Evolutionary conservation across 1,139 yeast genomes (phyloP), one percentile per base, ranked within the genome.

Genomic region (Meyerozyma athensensis): DNA sequence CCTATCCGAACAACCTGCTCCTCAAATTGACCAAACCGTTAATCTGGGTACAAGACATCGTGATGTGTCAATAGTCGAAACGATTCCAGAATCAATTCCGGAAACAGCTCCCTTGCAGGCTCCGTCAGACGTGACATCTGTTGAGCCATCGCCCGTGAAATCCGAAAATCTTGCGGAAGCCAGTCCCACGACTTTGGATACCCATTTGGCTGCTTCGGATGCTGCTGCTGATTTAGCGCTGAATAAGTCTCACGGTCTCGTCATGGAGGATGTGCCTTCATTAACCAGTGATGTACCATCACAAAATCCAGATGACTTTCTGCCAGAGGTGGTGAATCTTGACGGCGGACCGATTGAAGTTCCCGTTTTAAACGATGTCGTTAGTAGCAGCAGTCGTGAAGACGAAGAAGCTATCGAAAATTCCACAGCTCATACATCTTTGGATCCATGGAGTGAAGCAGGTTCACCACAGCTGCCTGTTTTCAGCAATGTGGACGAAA

Each of bases 201-300:
- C n/a, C n/a, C n/a, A n/a, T n/a, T n/a, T n/a, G n/a, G n/a, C n/a
- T n/a, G n/a, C n/a, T n/a, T n/a, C n/a, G n/a, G n/a, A n/a, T n/a
- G n/a, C n/a, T n/a, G n/a, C n/a, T n/a, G n/a, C n/a, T n/a, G n/a
- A n/a, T n/a, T n/a, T n/a, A n/a, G n/a, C n/a, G n/a, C n/a, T n/a
- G n/a, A n/a, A n/a, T n/a, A n/a, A n/a, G n/a, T n/a, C n/a, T n/a
- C n/a, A n/a, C n/a, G n/a, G n/a, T n/a, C n/a, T n/a, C n/a, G n/a
- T n/a, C n/a, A n/a, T n/a, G n/a, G n/a, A n/a, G n/a, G n/a, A n/a
- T n/a, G n/a, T n/a, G n/a, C n/a, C n/a, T n/a, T n/a, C n/a, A n/a
- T n/a, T n/a, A n/a, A n/a, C n/a, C n/a, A n/a, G n/a, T 24, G 28
- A 24, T 2, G 28, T 24, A n/a, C 28, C 28, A n/a, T 24, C 28